Base-by-base conservation (phyloP, 768 basidiomycete genomes). In the Amanita brunnescens region DNA sequence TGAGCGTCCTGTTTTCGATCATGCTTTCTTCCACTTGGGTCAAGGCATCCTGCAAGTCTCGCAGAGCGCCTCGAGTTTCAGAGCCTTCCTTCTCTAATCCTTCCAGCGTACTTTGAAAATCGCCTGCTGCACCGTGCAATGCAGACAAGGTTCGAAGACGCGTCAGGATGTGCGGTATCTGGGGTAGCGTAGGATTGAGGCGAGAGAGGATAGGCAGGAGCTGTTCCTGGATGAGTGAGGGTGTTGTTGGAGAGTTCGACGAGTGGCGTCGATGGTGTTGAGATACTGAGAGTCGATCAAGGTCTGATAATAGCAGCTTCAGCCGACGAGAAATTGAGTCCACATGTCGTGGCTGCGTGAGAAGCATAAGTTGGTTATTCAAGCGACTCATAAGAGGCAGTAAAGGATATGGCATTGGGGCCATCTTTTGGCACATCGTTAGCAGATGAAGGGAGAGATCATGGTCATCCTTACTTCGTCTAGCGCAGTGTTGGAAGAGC, bases 341-440 rank as follows among this genome's bases (percentile, higher is more conserved):
- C 45, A 98, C 84, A 62, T 98, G 93, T 13, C 94, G 83, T 0
- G 96, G 95, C 69, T 97, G 93, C 0, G 95, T 90, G 41, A 99
- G 81, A 13, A 97, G 74, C 6, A 83, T 80, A 20, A 98, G 71
- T 63, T 96, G 92, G 18, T 81, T 80, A 61, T 90, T 91, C 39
- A 97, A 79, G 39, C 88, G 81, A 14, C 79, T 78, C 48, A 97
- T 75, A 44, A 89, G 78, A 0, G 90, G 85, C 3, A 96, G 70
- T n/a, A 97, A 73, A 2, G 90, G 88, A 5, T 85, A 76, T 0
- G 89, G 85, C 14, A 91, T 73, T 1, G 84, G 83, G 0, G 86
- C 79, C 1, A 77, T 71, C 87, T 90, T 55, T 8, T 20, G 32
- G 35, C 6, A 24, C 14, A 37, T n/a, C 42, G 23, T 42, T 6